These are phyloP conservation scores for Colletotrichum salicis DNA, from an alignment of 2,329 filamentous ascomycete genomes.

Conservation along the genomic window DNA sequence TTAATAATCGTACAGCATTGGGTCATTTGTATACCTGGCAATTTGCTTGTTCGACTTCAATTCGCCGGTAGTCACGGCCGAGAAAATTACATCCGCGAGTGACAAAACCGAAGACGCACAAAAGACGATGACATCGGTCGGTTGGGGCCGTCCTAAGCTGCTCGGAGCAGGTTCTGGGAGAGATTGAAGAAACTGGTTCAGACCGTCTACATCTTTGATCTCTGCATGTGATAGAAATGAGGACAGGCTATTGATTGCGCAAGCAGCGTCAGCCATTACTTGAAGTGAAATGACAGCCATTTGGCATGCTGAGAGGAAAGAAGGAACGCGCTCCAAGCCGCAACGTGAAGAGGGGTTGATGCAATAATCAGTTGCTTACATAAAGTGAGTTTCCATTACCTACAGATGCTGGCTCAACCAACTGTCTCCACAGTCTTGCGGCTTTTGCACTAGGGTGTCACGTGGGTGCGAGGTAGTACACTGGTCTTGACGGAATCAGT, in stretches of 20 bases:
- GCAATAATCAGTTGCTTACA: no score
- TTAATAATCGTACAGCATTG: no score
- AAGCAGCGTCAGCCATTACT: constrained; percentile 1
- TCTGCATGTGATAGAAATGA: constrained; percentile 23
- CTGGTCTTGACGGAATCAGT: no score
- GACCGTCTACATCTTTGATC: neutral
- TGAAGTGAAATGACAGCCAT: neutral
- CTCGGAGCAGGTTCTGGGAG: neutral
- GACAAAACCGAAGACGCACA: constrained; percentile 33
- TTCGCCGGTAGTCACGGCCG: neutral
- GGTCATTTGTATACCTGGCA: neutral
- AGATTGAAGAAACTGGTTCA: constrained; percentile 15
- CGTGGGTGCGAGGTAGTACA: no score
- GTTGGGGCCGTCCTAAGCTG: neutral
- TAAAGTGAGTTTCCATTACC: no score
- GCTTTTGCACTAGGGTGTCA: no score
- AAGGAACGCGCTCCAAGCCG: no score
- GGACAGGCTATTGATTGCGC: constrained; percentile 24
- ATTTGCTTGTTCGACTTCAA: neutral
- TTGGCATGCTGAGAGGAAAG: no score
- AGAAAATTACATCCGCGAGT: constrained; percentile 22
- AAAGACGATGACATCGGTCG: constrained; percentile 30
- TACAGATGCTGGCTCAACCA: no score
- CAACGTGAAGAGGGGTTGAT: no score
- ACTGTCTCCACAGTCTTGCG: no score